Conservation (phyloP, 495 filamentous ascomycete species). For the Acidiella bohemica region DNA sequence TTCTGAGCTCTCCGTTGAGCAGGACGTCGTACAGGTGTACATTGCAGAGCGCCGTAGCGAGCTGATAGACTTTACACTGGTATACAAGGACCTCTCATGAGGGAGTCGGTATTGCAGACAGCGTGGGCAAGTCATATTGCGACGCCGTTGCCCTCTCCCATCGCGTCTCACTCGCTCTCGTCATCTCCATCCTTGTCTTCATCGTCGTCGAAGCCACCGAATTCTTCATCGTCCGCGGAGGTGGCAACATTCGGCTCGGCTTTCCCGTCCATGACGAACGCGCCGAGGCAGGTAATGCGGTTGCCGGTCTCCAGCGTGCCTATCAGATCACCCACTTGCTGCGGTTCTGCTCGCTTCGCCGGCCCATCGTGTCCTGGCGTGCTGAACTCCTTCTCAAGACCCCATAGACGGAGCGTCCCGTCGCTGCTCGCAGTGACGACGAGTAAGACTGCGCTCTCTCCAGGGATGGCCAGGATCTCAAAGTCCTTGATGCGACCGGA, state of each 20-base stretch:
- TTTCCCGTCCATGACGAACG: conserved; percentile 65
- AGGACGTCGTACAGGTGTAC: too few relatives aligned
- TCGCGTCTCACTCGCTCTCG: background rate
- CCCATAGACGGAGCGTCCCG: conserved; percentile 67
- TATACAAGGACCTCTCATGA: too few relatives aligned
- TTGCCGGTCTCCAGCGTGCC: conserved; percentile 73
- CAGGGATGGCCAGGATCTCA: conserved; percentile 38
- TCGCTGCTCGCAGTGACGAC: conserved; percentile 73
- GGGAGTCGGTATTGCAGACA: too few relatives aligned
- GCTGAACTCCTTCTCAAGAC: conserved; percentile 25
- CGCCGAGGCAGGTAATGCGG: conserved; percentile 76
- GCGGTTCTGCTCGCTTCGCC: conserved; percentile 5
- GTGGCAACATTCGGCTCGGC: conserved; percentile 36
- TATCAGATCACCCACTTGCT: conserved; percentile 56
- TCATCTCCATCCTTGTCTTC: conserved; percentile 16
- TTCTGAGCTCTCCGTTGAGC: too few relatives aligned
- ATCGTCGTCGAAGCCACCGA: conserved; percentile 1
- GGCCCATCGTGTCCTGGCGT: conserved; percentile 23
- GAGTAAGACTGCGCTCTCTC: conserved; percentile 38
- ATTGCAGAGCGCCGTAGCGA: too few relatives aligned
- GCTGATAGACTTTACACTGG: too few relatives aligned
- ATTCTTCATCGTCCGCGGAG: conserved; percentile 27
- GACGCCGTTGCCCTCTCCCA: too few relatives aligned
- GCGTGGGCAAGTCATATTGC: too few relatives aligned
- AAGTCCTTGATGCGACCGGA: conserved; percentile 80